Evolutionary conservation across 2,329 filamentous ascomycete species (phyloP).

Genomic region (Lasiodiplodia theobromae): DNA sequence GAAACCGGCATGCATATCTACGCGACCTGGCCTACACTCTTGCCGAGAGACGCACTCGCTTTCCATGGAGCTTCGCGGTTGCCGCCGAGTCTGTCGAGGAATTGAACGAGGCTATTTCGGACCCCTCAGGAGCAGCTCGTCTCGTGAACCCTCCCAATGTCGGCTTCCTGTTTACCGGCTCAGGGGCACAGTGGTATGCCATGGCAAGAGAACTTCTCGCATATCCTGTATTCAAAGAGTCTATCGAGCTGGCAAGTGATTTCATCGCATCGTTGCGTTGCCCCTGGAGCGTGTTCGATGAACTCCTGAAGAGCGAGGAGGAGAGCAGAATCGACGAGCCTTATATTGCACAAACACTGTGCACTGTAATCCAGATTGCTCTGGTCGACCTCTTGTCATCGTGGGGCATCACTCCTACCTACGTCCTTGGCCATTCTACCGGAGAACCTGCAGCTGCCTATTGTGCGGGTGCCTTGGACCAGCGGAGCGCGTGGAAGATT

Average conservation of each 20-base stretch:
- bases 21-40: constrained; percentile 26
- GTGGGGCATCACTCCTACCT: constrained; percentile 38
- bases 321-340: constrained; percentile 34
- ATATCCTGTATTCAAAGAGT: constrained; percentile 28
- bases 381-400: constrained; percentile 38
- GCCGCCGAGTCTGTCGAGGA: neutral
- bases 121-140: constrained; percentile 35
- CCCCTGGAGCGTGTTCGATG: constrained; percentile 39
- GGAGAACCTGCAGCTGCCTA: constrained; percentile 33
- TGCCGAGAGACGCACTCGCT: neutral
- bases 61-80: constrained; percentile 6
- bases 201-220: constrained; percentile 32
- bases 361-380: constrained; percentile 40
- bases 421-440: constrained; percentile 35
- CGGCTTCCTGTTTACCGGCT: constrained; percentile 48
- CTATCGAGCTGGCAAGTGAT: constrained; percentile 16
- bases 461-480: constrained; percentile 32
- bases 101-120: neutral
- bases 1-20: constrained; percentile 22
- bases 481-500: constrained; percentile 27
- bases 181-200: constrained; percentile 43
- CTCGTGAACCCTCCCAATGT: constrained; percentile 27
- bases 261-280: constrained; percentile 30
- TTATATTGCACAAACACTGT: constrained; percentile 37
- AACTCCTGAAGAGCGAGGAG: constrained; percentile 33